phyloP scores from a whole-genome alignment of 176 grass and related monocot species.

The Guadua angustifolia region DNA sequence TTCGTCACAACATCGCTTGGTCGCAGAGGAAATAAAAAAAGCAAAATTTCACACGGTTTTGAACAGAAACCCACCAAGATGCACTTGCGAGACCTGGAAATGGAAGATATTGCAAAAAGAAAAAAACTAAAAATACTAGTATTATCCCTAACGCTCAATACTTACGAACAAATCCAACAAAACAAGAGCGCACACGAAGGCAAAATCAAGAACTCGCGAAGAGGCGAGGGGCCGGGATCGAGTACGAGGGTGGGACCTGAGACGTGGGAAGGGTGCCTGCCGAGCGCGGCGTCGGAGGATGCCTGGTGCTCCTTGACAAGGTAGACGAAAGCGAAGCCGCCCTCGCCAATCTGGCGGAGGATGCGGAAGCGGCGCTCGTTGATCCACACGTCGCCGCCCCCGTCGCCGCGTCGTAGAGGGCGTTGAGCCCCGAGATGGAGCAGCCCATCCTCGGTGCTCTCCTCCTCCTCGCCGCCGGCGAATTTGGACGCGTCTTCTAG shows the following conservation, averaged over 20 bases:
- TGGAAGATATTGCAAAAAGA: background rate
- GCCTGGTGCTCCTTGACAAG: slow-evolving; percentile 77
- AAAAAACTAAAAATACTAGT: background rate
- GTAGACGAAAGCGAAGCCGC: slow-evolving; percentile 93
- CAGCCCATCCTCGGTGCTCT: slow-evolving; percentile 65
- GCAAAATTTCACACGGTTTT: background rate
- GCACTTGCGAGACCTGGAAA: background rate
- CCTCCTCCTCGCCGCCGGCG: slow-evolving; percentile 37
- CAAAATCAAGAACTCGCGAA: background rate
- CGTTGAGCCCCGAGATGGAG: slow-evolving; percentile 86
- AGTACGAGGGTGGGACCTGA: slow-evolving; percentile 55
- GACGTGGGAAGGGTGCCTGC: slow-evolving; percentile 52
- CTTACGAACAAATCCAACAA: background rate
- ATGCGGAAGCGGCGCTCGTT: slow-evolving; percentile 89
- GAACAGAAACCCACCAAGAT: background rate
- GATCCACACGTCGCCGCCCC: slow-evolving; percentile 93
- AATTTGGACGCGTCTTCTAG: background rate
- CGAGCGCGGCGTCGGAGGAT: slow-evolving; percentile 38
- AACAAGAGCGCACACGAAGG: background rate
- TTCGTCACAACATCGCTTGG: background rate
- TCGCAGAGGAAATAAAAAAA: background rate
- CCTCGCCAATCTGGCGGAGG: slow-evolving; percentile 89
- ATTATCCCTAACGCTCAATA: background rate
- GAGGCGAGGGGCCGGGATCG: background rate
- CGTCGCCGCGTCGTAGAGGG: slow-evolving; percentile 72